Conservation (phyloP, 192 early-diverging fungal species). For the Chytriomyces hyalinus region DNA sequence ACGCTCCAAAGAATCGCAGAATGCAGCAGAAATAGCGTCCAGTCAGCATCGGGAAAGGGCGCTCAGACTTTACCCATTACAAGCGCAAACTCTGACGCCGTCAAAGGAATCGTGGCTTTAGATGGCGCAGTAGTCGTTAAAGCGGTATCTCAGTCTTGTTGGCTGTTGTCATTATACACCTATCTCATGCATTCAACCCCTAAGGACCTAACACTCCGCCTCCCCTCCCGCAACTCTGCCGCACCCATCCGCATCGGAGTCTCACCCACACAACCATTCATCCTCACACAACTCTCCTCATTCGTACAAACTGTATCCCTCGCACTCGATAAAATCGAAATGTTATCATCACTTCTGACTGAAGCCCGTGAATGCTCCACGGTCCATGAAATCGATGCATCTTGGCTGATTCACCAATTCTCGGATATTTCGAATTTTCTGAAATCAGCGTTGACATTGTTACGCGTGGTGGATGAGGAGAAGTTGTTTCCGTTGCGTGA, state of each 20-base stretch:
- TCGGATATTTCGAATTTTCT: background rate
- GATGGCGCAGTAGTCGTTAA: constrained; percentile 41
- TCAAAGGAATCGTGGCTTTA: constrained; percentile 48
- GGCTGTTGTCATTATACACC: background rate
- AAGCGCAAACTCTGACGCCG: constrained; percentile 37
- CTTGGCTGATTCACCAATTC: constrained; percentile 24
- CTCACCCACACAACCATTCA: constrained; percentile 9
- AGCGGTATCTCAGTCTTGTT: constrained; percentile 29
- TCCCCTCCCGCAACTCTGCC: constrained; percentile 46
- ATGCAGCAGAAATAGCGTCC: too few species aligned
- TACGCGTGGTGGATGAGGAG: background rate
- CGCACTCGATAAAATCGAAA: constrained; percentile 9
- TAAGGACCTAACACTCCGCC: constrained; percentile 46
- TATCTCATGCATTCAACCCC: background rate
- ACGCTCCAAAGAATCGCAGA: background rate
- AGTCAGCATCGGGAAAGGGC: too few species aligned
- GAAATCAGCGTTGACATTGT: background rate
- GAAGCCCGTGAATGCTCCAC: constrained; percentile 6
- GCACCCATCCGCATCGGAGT: constrained; percentile 37
- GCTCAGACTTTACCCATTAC: constrained; percentile 39
- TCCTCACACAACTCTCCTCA: constrained; percentile 16
- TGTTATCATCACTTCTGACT: background rate
- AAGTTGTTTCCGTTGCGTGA: constrained; percentile 21
- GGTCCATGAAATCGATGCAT: constrained; percentile 1
- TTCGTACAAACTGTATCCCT: constrained; percentile 3